Evolutionary conservation across 2,329 filamentous ascomycete genomes (phyloP).

Genomic region (Aspergillus neoniger): DNA sequence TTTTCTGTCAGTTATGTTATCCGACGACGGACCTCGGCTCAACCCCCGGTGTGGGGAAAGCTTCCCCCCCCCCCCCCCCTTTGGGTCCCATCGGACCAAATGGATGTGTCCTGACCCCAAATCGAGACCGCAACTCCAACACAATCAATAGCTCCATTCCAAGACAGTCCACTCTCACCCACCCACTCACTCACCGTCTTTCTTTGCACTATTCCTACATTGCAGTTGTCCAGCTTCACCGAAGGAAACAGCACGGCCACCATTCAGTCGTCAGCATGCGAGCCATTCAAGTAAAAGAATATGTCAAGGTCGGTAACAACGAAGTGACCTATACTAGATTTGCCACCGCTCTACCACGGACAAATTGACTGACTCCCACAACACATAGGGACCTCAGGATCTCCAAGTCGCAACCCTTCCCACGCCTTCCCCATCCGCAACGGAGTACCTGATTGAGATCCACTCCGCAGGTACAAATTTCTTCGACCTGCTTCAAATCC

Average conservation of each 20-base stretch:
- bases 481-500: conserved; percentile 94
- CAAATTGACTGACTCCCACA: conserved; percentile 4
- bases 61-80: background rate
- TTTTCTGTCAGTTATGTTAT: conserved; percentile 14
- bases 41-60: conserved; percentile 11
- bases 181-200: too few species aligned
- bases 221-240: background rate
- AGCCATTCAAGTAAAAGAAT: conserved; percentile 72
- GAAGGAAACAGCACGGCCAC: background rate
- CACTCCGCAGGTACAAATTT: conserved; percentile 91
- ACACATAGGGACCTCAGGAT: conserved; percentile 69
- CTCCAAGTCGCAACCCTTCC: conserved; percentile 74
- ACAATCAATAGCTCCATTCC: too few species aligned
- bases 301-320: conserved; percentile 64
- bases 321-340: background rate
- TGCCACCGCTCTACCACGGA: background rate
- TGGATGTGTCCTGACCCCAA: too few species aligned
- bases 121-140: too few species aligned
- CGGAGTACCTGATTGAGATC: conserved; percentile 84
- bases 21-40: conserved; percentile 22
- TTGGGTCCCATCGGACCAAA: background rate
- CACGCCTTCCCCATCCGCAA: conserved; percentile 68
- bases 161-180: too few species aligned
- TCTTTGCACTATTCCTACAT: background rate
- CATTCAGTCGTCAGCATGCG: conserved; percentile 59